Evolutionary conservation across 2,329 filamentous ascomycete genomes (phyloP).

Genomic region (Sarocladium strictum): DNA sequence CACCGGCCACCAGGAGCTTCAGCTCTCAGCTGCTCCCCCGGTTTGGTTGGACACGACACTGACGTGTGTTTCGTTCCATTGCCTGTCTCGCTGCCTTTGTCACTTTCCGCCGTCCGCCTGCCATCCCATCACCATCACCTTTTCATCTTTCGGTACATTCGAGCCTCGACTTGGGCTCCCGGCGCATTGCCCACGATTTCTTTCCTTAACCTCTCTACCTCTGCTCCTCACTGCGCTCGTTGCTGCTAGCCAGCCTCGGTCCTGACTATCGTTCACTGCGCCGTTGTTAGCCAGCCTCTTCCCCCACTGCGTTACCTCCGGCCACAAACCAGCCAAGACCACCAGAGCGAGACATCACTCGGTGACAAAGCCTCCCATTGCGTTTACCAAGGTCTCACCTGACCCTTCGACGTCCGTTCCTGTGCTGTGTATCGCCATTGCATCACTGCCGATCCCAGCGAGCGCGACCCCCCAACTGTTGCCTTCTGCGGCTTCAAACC

Average conservation of each 20-base stretch:
- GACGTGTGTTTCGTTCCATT: not conserved
- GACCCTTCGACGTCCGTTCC: not conserved
- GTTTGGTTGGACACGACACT: not conserved
- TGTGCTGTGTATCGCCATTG: not conserved
- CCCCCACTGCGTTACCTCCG: conserved; percentile 8
- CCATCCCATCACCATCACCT: not conserved
- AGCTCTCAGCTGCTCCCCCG: not conserved
- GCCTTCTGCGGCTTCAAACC: not conserved
- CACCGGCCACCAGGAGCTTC: not conserved
- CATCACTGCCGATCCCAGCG: not conserved
- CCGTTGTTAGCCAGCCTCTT: not conserved
- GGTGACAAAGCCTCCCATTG: not conserved
- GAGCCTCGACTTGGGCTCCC: not conserved
- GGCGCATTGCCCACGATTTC: not conserved
- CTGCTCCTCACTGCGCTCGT: not conserved
- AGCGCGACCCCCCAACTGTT: not conserved
- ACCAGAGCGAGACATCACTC: conserved; percentile 3
- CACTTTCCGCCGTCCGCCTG: not conserved
- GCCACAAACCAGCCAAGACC: not conserved
- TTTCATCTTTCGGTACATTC: not conserved
- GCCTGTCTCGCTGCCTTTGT: too few relatives aligned
- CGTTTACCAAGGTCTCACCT: conserved; percentile 1
- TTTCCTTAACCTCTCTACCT: not conserved
- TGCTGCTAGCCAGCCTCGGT: not conserved
- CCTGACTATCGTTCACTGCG: not conserved